Conservation (phyloP, 2,329 filamentous ascomycete genomes). For the Pseudogymnoascus pannorum region DNA sequence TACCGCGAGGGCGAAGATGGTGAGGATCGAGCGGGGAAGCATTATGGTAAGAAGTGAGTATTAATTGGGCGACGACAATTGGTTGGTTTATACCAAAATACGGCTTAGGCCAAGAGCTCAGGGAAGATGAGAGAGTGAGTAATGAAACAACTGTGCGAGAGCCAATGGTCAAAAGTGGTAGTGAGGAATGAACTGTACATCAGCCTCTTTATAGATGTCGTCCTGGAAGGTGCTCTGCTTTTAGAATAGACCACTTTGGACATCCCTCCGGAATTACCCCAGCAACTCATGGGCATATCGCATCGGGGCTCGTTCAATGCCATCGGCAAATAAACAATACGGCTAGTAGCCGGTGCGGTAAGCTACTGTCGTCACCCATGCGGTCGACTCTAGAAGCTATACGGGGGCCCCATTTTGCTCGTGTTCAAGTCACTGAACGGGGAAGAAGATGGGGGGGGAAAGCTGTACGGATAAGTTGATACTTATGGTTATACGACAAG, state of each 20-base stretch:
- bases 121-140: not conserved
- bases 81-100: not conserved
- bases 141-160: not conserved
- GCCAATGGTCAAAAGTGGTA: not conserved
- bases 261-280: not conserved
- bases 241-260: not conserved
- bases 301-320: not conserved
- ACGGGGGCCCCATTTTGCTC: not conserved
- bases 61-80: not conserved
- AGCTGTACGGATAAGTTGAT: not conserved
- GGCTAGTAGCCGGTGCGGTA: not conserved
- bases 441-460: not conserved
- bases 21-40: not conserved
- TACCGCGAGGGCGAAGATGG: not conserved
- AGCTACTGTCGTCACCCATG: not conserved
- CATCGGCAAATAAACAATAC: not conserved
- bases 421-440: not conserved
- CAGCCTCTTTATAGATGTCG: not conserved
- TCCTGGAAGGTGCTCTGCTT: not conserved
- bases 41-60: not conserved
- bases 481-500: not conserved
- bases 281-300: not conserved
- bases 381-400: not conserved
- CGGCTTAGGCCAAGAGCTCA: not conserved
- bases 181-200: not conserved